A percentile compares a stretch with the other conserved stretches of the same genome.
phyloP scores from a whole-genome alignment of 1,139 yeast genomes.

The Blastobotrys capitulatus region DNA sequence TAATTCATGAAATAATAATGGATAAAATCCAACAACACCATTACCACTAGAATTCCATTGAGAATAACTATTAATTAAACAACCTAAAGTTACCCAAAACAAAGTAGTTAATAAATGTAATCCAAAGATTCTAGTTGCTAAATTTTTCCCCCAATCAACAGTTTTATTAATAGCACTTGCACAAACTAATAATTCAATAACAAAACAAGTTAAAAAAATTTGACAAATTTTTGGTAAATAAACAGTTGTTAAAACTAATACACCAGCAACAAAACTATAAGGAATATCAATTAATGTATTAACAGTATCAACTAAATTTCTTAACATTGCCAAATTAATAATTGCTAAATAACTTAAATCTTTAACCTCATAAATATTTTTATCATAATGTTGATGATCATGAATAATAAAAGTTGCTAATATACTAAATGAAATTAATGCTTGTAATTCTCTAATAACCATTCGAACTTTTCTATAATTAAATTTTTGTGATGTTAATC shows the following conservation, averaged over 20 bases:
- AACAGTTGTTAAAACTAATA: conserved; percentile 3
- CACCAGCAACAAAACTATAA: conserved; percentile 4
- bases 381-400: neutral
- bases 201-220: neutral
- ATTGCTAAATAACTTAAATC: conserved; percentile 1
- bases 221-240: conserved; percentile 3
- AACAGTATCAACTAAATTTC: neutral
- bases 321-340: neutral
- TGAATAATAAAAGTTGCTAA: conserved; percentile 4
- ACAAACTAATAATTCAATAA: conserved; percentile 1
- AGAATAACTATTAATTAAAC: neutral
- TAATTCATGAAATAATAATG: conserved; percentile 8
- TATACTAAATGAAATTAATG: conserved; percentile 5
- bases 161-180: neutral
- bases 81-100: conserved; percentile 3
- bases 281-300: neutral
- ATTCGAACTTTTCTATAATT: neutral
- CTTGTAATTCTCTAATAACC: conserved; percentile 1
- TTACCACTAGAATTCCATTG: neutral
- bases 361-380: neutral
- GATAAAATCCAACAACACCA: neutral
- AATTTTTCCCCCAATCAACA: neutral
- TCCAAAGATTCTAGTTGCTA: neutral
- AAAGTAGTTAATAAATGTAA: neutral
- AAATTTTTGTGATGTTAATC: neutral